Percentiles rank a stretch among this genome's conserved stretches.
phyloP scores from a whole-genome alignment of 1,284 basidiomycete species.

The Sphaerobolus stellatus region DNA sequence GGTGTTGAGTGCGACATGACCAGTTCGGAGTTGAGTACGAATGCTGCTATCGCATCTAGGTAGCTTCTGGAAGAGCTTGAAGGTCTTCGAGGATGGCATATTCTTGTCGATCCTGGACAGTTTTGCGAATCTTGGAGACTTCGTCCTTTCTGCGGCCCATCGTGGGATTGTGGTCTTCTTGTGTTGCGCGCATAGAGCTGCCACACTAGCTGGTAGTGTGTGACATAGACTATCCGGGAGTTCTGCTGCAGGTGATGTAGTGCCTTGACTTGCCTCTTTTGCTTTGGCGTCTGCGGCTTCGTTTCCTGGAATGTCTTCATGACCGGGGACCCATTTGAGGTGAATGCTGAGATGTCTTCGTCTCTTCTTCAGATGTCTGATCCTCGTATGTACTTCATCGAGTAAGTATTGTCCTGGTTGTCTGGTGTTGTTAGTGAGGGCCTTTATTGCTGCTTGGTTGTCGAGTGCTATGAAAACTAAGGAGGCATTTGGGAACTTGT shows the following conservation, averaged over 20 bases:
- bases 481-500: not conserved
- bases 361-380: not conserved
- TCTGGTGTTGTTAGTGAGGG: not conserved
- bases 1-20: conserved; percentile 9
- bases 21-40: conserved; percentile 5
- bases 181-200: not conserved
- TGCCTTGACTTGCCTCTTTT: conserved; percentile 9
- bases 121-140: not conserved
- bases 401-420: not conserved
- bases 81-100: not conserved
- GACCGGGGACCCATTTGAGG: conserved; percentile 15
- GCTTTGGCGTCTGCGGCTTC: conserved; percentile 12
- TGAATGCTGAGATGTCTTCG: not conserved
- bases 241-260: not conserved
- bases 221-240: not conserved
- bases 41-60: not conserved
- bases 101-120: not conserved
- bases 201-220: not conserved
- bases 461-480: not conserved
- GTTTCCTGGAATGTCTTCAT: conserved; percentile 15
- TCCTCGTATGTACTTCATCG: not conserved
- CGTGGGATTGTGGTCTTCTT: not conserved
- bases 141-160: not conserved
- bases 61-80: not conserved
- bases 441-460: conserved; percentile 3